Evolutionary conservation across 2,329 filamentous ascomycete species (phyloP).

Genomic region (Ophiocordyceps sinensis): DNA sequence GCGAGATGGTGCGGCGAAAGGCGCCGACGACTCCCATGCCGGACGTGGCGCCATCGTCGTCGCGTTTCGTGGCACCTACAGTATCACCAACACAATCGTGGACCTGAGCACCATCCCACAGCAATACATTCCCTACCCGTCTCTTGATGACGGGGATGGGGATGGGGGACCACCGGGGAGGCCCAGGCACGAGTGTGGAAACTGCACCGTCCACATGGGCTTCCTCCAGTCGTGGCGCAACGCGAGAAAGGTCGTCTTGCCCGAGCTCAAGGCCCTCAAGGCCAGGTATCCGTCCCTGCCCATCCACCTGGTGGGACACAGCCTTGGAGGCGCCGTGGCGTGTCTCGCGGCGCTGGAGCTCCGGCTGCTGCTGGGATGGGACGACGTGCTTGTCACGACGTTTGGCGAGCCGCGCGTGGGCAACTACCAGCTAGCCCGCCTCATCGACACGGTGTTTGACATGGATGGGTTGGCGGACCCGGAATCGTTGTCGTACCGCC

Average conservation of each 20-base stretch:
- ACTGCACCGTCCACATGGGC: slow-evolving; percentile 86
- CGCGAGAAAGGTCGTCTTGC: slow-evolving; percentile 55
- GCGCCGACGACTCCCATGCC: not conserved
- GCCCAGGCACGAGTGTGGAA: slow-evolving; percentile 48
- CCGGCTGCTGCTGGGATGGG: slow-evolving; percentile 54
- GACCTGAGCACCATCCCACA: slow-evolving; percentile 85
- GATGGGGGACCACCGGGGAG: slow-evolving; percentile 17
- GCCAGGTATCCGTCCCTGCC: slow-evolving; percentile 53
- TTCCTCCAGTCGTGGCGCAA: slow-evolving; percentile 77
- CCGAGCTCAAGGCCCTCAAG: slow-evolving; percentile 45
- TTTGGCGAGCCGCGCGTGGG: slow-evolving; percentile 74
- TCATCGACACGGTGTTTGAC: slow-evolving; percentile 37
- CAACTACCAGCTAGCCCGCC: slow-evolving; percentile 39
- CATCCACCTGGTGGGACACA: slow-evolving; percentile 75
- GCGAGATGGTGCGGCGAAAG: slow-evolving; percentile 8
- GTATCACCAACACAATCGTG: slow-evolving; percentile 76
- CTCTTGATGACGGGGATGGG: slow-evolving; percentile 31
- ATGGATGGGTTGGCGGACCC: slow-evolving; percentile 18
- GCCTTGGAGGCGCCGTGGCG: slow-evolving; percentile 82
- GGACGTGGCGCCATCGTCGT: slow-evolving; percentile 50
- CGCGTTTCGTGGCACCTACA: slow-evolving; percentile 90
- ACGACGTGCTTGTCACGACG: slow-evolving; percentile 65
- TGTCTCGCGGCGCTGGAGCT: slow-evolving; percentile 77
- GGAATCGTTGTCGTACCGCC: slow-evolving; percentile 41
- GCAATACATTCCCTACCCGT: slow-evolving; percentile 77